These are phyloP conservation scores for Agaricus sinodeliciosus DNA, from an alignment of 768 basidiomycete species.

Conservation along the genomic window DNA sequence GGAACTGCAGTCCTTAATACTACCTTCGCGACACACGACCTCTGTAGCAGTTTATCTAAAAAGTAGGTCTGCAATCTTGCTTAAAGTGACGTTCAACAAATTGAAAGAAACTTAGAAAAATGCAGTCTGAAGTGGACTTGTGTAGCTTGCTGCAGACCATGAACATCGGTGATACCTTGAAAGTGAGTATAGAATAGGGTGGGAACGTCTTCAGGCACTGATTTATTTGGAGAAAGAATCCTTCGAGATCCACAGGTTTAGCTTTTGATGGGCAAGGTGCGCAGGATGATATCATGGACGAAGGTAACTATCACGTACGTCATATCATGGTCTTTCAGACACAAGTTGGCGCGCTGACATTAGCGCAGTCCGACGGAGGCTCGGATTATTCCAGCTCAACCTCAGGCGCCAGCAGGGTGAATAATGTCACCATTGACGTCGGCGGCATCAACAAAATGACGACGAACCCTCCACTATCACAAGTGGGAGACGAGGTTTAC, in stretches of 20 bases:
- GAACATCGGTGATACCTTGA: slow-evolving; percentile 33
- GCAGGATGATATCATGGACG: slow-evolving; percentile 43
- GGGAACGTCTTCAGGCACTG: not conserved
- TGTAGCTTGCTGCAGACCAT: slow-evolving; percentile 47
- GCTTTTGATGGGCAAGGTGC: slow-evolving; percentile 16
- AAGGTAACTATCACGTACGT: slow-evolving; percentile 36
- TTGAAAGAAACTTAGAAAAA: not conserved
- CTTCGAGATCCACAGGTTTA: slow-evolving; percentile 18
- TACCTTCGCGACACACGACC: no score
- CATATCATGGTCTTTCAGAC: not conserved
- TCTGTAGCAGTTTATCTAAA: no score
- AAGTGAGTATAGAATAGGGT: slow-evolving; percentile 17
- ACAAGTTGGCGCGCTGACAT: not conserved
- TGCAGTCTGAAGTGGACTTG: slow-evolving; percentile 36
- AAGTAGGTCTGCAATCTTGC: no score
- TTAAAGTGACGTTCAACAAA: no score
- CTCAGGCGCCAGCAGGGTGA: slow-evolving; percentile 22
- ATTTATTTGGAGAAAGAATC: slow-evolving; percentile 37
- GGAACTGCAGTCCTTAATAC: no score
- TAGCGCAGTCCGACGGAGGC: slow-evolving; percentile 33
- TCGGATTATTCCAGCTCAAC: slow-evolving; percentile 39
- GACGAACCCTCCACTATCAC: not conserved
- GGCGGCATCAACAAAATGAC: slow-evolving; percentile 5
- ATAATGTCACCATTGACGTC: not conserved
- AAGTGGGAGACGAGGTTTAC: slow-evolving; percentile 23